These are phyloP conservation scores for Thielaviopsis punctulata DNA, from an alignment of 2,329 filamentous ascomycete species.

Conservation along the genomic window DNA sequence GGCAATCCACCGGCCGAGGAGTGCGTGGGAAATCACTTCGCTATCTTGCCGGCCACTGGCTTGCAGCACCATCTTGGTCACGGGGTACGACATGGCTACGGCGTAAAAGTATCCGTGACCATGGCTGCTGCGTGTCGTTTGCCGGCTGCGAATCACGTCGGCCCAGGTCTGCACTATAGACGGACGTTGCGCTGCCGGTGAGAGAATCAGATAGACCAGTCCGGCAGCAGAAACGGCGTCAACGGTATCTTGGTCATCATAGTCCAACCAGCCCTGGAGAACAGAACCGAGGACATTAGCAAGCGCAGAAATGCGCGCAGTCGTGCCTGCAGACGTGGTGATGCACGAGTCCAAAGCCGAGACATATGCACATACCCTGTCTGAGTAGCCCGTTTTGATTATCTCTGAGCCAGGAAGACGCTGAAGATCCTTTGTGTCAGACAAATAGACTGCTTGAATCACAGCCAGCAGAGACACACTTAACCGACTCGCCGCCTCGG, in stretches of 20 bases:
- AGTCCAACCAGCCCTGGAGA: conserved; percentile 23
- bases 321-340: neutral
- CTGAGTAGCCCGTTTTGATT: neutral
- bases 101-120: conserved; percentile 36
- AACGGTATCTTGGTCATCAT: conserved; percentile 33
- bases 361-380: conserved; percentile 10
- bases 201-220: conserved; percentile 31
- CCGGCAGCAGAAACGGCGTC: conserved; percentile 33
- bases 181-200: conserved; percentile 20
- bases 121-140: conserved; percentile 21
- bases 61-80: conserved; percentile 16
- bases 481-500: conserved; percentile 42
- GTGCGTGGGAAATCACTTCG: conserved; percentile 25
- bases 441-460: conserved; percentile 2
- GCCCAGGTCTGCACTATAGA: conserved; percentile 30
- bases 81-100: conserved; percentile 31
- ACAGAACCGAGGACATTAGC: conserved; percentile 1
- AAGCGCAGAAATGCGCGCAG: neutral
- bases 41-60: neutral
- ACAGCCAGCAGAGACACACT: conserved; percentile 34
- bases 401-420: conserved; percentile 2
- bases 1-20: conserved; percentile 35
- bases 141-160: conserved; percentile 21
- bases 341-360: conserved; percentile 14
- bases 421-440: neutral